Conservation (phyloP, 2,329 filamentous ascomycete species). For the Neofusicoccum ribis region DNA sequence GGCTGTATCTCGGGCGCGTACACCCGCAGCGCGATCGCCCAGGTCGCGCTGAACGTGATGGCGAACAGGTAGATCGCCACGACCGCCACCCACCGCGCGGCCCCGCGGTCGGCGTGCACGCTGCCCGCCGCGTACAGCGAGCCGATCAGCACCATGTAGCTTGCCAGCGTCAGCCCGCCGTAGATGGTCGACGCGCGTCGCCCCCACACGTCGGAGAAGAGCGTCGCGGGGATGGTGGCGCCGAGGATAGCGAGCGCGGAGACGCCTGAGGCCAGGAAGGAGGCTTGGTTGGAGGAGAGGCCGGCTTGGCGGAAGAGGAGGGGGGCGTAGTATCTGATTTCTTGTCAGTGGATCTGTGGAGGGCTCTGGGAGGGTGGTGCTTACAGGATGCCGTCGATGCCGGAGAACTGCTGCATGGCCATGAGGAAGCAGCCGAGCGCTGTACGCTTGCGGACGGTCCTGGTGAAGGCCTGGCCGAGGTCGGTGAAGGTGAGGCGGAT, state of each 20-base stretch:
- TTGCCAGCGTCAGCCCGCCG: slow-evolving; percentile 54
- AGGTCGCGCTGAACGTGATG: slow-evolving; percentile 50
- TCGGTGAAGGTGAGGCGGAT: slow-evolving; percentile 27
- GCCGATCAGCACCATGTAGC: slow-evolving; percentile 57
- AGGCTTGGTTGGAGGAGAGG: slow-evolving; percentile 53
- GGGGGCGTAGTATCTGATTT: slow-evolving; percentile 54
- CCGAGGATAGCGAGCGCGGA: slow-evolving; percentile 60
- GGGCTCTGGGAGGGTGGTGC: no score
- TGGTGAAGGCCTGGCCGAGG: slow-evolving; percentile 25
- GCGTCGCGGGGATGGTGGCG: slow-evolving; percentile 57
- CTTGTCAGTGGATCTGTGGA: no score
- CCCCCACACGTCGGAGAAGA: slow-evolving; percentile 60
- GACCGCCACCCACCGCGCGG: slow-evolving; percentile 53
- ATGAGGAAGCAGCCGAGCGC: slow-evolving; percentile 57
- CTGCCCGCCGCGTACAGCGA: slow-evolving; percentile 50
- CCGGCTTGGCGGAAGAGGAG: slow-evolving; percentile 62
- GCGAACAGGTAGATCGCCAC: slow-evolving; percentile 52
- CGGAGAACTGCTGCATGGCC: slow-evolving; percentile 60
- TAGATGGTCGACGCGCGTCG: slow-evolving; percentile 55
- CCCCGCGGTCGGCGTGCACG: slow-evolving; percentile 41
- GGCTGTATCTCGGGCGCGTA: slow-evolving; percentile 62
- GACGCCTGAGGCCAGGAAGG: slow-evolving; percentile 62
- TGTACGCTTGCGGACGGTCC: slow-evolving; percentile 36
- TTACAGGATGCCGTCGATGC: slow-evolving; percentile 63
- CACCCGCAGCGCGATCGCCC: slow-evolving; percentile 58